Evolutionary conservation across 805 yeast genomes (phyloP).

Genomic region (Scheffersomyces lignosus): DNA sequence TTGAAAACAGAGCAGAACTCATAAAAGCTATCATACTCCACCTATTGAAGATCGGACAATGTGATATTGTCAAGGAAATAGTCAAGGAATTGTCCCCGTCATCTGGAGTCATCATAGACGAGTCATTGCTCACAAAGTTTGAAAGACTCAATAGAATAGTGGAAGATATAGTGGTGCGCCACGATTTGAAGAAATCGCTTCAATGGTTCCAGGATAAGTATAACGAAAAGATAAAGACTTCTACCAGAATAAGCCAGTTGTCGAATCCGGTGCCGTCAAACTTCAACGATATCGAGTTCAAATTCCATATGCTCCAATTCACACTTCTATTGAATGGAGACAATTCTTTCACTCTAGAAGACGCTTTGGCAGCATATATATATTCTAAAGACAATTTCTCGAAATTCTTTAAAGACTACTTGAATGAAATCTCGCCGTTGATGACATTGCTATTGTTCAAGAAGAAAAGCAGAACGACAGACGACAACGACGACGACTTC

Average conservation of each 20-base stretch:
- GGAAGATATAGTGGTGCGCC: conserved; percentile 29
- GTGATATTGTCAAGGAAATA: conserved; percentile 33
- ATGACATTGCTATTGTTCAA: conserved; percentile 28
- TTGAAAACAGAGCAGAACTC: conserved; percentile 29
- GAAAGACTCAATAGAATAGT: conserved; percentile 31
- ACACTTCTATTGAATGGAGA: conserved; percentile 27
- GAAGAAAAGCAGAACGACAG: not conserved
- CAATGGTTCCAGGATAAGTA: conserved; percentile 32
- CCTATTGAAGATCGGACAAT: conserved; percentile 40
- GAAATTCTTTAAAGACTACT: conserved; percentile 29
- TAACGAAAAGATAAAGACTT: conserved; percentile 10
- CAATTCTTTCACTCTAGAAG: conserved; percentile 15
- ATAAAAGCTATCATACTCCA: conserved; percentile 39
- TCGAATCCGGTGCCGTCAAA: conserved; percentile 2
- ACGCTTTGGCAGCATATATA: conserved; percentile 33
- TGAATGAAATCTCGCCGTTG: conserved; percentile 34
- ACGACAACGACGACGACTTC: conserved; percentile 12
- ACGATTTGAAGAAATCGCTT: conserved; percentile 32
- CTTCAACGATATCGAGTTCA: conserved; percentile 33
- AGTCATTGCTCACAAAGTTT: conserved; percentile 25
- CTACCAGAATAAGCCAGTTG: conserved; percentile 1
- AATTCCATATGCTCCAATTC: conserved; percentile 41
- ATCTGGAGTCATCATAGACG: conserved; percentile 20
- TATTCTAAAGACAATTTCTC: conserved; percentile 40
- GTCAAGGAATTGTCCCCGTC: conserved; percentile 19